Percentiles rank a stretch among this genome's conserved stretches.
Conservation (phyloP, 257 asterid species). For the Cruciata laevipes region DNA sequence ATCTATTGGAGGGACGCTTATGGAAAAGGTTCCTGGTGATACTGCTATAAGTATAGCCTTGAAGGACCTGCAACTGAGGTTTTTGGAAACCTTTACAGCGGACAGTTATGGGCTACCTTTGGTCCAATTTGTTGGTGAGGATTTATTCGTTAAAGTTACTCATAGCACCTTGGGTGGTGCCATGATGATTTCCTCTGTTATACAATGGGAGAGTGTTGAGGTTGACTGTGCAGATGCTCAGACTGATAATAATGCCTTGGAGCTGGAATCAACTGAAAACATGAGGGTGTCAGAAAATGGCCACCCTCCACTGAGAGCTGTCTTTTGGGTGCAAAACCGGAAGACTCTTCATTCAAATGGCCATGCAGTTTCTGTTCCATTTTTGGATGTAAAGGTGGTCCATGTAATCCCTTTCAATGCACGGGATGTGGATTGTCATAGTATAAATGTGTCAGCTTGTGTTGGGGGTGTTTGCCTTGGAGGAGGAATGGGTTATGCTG, state of each 20-base stretch:
- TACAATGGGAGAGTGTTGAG: conserved; percentile 79
- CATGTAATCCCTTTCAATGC: conserved; percentile 84
- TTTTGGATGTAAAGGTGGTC: conserved; percentile 55
- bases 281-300: conserved; percentile 32
- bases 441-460: conserved; percentile 73
- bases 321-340: conserved; percentile 85
- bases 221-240: conserved; percentile 66
- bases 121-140: conserved; percentile 73
- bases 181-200: conserved; percentile 68
- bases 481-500: conserved; percentile 94
- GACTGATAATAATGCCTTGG: conserved; percentile 33
- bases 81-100: conserved; percentile 60
- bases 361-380: conserved; percentile 36
- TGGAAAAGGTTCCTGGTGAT: conserved; percentile 78
- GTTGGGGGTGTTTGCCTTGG: conserved; percentile 90
- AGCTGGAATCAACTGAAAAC: conserved; percentile 21
- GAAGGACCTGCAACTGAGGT: conserved; percentile 64
- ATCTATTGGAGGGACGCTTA: conserved; percentile 37
- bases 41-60: conserved; percentile 63
- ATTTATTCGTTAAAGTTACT: conserved; percentile 56
- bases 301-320: conserved; percentile 53
- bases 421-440: conserved; percentile 76
- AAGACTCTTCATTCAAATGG: conserved; percentile 32
- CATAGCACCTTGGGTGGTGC: conserved; percentile 97
- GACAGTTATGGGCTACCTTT: conserved; percentile 53